phyloP scores from a whole-genome alignment of 148 eudicot species.

The Dysphania ambrosioides region DNA sequence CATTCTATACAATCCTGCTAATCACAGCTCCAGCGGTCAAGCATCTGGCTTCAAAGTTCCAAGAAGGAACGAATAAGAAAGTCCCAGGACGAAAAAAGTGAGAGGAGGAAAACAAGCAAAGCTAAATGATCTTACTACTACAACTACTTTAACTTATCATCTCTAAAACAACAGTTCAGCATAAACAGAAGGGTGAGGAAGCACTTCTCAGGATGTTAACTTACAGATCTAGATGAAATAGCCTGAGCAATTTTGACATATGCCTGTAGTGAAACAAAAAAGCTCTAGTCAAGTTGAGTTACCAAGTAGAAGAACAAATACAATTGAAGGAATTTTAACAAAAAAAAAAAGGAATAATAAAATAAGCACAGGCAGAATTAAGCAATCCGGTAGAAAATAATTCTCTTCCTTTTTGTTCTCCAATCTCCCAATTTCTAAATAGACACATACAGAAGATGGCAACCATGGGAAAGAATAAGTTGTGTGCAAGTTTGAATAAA shows the following conservation, averaged over 20 bases:
- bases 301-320: constrained; percentile 7
- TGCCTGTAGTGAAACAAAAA: constrained; percentile 51
- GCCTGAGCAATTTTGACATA: constrained; percentile 98
- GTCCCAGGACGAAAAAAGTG: background rate
- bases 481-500: background rate
- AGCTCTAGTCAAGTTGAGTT: background rate
- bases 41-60: background rate
- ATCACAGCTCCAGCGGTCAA: background rate
- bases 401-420: background rate
- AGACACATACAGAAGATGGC: background rate
- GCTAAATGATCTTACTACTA: background rate
- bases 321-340: background rate
- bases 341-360: background rate
- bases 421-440: background rate
- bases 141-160: background rate
- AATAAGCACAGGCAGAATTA: background rate
- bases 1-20: background rate
- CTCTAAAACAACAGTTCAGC: background rate
- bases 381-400: background rate
- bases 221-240: constrained; percentile 91
- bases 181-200: constrained; percentile 3
- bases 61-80: background rate
- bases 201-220: constrained; percentile 24
- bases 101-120: constrained; percentile 6
- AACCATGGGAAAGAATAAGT: background rate